Base-by-base conservation (phyloP, 225 moss, liverwort and hornwort genomes). In the Polytrichum formosum region DNA sequence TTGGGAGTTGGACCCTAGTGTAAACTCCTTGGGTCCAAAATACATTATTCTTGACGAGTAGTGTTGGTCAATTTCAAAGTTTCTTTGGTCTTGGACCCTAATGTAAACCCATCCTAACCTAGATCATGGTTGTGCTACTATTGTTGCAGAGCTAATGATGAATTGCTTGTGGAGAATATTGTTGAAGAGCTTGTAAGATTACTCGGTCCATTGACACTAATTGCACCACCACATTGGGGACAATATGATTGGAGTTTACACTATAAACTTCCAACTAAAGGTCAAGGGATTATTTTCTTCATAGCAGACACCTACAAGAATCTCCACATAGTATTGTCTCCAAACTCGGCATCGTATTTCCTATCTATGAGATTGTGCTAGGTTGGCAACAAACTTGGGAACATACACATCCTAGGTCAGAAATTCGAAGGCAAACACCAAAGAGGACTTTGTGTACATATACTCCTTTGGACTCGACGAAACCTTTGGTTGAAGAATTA, bases 321-420 rank as follows among this genome's bases (percentile, higher is more conserved):
- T 35, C 35, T 35, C 35, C 35, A 35, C 35, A 59, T 59, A n/a
- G n/a, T 20, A 59, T 59, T 59, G 59, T 59, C 59, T 59, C 20
- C 20, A 59, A 19, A 59, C 5, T 20, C 59, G 59, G 59, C 59
- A 59, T 59, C 59, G 59, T 59, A 19, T 59, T 59, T n/a, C 35
- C 35, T 35, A 8, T 9, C 35, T 35, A 9, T 6, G 9, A 59
- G 59, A 59, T 59, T 59, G 20, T 59, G 59, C n/a, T 59, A 59
- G 59, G 59, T 59, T 59, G 59, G 59, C 59, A 59, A 59, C 59
- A 59, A n/a, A 59, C 59, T 59, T 59, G 59, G 59, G 20, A 59
- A n/a, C 59, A 59, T 3, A 59, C 20, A 9, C 8, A 35, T 35
- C 8, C 35, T 9, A 35, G 35, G 35, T 9, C 8, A 35, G 35